Base-by-base conservation (phyloP, 257 asterid genomes). In the Solanum pinnatisectum region DNA sequence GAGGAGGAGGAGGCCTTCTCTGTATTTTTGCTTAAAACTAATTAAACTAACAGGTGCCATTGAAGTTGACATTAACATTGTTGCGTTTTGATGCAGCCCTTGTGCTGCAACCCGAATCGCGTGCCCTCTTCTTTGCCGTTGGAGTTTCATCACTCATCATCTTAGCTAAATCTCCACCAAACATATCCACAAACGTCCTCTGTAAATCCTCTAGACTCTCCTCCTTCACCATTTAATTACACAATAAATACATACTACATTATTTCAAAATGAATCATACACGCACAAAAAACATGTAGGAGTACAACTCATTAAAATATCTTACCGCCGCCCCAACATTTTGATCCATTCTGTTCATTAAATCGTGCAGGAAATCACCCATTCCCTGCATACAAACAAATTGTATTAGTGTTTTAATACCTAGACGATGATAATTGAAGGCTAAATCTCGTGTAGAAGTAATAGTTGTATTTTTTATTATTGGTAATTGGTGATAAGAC, bases 121-220 rank as follows among this genome's bases (percentile, higher is more conserved):
- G 89, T 32, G 91, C 73, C 91, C 92, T 83, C 94, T 91, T 94
- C 87, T 89, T 90, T 8, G 70, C 93, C 92, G 85, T 87, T 37
- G 88, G 92, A 92, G 94, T 93, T 27, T 49, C 89, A 2, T 84
- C 81, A 84, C 71, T 91, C 78, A 90, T 88, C 96, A 92, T 92
- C 79, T 88, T 90, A 16, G 92, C 93, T 87, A 95, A 88, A 92
- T 96, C 99, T 22, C 92, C 95, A 22, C 99, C 99, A 85, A 96
- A 96, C 95, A 95, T 90, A 2, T 96, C 98, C 89, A 94, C 94
- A 30, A 96, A 96, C 8, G 98, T 92, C 87, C 93, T 92, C 92
- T 94, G 98, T 87, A 95, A 93, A 88, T 96, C 99, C 92, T 95
- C 99, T 10, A 96, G 25, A 89, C 96, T 95, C 94, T 95, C 99